phyloP scores from a whole-genome alignment of 768 basidiomycete genomes.

The Mycena rosella region DNA sequence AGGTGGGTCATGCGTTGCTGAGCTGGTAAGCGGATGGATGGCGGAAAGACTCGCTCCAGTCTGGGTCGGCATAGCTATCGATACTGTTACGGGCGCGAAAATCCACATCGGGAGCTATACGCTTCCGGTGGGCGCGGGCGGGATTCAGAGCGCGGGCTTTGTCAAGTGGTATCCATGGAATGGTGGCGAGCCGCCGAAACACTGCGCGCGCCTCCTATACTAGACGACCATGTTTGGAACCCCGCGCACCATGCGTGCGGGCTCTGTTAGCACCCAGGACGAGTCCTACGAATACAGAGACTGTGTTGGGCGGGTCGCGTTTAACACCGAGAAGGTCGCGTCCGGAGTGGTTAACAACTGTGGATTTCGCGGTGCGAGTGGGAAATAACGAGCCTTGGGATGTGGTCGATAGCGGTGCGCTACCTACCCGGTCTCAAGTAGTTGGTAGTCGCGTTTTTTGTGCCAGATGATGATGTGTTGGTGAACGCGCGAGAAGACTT shows the following conservation, averaged over 20 bases:
- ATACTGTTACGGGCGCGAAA: background rate
- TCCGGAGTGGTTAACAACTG: constrained; percentile 8
- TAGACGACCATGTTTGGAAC: constrained; percentile 23
- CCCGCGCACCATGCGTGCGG: constrained; percentile 10
- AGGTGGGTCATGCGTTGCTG: too few species aligned
- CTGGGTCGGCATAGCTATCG: background rate
- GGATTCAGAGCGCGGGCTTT: constrained; percentile 16
- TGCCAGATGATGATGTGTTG: too few species aligned
- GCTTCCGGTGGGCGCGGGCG: background rate
- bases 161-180: constrained; percentile 36
- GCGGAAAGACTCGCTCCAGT: too few species aligned
- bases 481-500: too few species aligned
- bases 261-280: constrained; percentile 3
- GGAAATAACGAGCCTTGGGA: too few species aligned
- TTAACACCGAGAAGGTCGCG: constrained; percentile 2
- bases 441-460: too few species aligned
- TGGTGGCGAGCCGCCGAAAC: constrained; percentile 21
- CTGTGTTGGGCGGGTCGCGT: constrained; percentile 19
- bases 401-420: too few species aligned
- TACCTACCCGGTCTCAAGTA: too few species aligned
- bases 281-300: constrained; percentile 22
- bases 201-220: constrained; percentile 21
- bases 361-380: constrained; percentile 12
- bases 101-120: constrained; percentile 1
- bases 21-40: too few species aligned